These are phyloP conservation scores for Kurtzmaniella quercitrusa DNA, from an alignment of 1,139 yeast genomes.

Conservation along the genomic window DNA sequence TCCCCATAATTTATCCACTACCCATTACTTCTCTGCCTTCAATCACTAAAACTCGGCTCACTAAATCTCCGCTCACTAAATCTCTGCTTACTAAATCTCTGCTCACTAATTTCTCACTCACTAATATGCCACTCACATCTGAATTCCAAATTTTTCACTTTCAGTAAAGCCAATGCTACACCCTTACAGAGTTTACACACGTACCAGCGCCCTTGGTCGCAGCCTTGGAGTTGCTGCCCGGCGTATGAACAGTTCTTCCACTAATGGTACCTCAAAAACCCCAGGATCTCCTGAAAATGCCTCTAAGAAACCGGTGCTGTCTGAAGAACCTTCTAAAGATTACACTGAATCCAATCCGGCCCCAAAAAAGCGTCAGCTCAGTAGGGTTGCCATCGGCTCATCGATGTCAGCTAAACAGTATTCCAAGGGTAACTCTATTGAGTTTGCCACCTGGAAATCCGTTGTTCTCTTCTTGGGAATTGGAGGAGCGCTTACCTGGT, in stretches of 20 bases:
- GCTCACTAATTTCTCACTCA: no score
- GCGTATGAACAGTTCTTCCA: background rate
- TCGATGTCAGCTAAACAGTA: conserved; percentile 22
- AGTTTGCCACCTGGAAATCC: conserved; percentile 88
- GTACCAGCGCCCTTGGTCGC: background rate
- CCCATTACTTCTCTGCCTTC: no score
- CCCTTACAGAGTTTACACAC: background rate
- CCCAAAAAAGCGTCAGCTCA: conserved; percentile 36
- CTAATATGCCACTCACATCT: no score
- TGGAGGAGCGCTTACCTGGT: conserved; percentile 69
- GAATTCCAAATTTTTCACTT: background rate
- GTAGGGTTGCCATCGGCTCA: conserved; percentile 48
- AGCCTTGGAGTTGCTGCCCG: conserved; percentile 8
- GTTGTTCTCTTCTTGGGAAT: conserved; percentile 58
- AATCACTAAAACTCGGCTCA: no score
- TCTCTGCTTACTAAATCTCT: no score
- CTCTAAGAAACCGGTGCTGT: background rate
- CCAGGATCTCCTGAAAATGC: background rate
- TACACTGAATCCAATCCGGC: background rate
- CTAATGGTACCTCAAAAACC: background rate
- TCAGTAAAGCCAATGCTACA: background rate
- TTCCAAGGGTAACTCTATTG: conserved; percentile 42
- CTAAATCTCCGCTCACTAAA: no score
- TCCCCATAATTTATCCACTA: no score
- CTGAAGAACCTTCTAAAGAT: background rate